Conservation (phyloP, 139 green algal genomes). For the Closterium sp. region DNA sequence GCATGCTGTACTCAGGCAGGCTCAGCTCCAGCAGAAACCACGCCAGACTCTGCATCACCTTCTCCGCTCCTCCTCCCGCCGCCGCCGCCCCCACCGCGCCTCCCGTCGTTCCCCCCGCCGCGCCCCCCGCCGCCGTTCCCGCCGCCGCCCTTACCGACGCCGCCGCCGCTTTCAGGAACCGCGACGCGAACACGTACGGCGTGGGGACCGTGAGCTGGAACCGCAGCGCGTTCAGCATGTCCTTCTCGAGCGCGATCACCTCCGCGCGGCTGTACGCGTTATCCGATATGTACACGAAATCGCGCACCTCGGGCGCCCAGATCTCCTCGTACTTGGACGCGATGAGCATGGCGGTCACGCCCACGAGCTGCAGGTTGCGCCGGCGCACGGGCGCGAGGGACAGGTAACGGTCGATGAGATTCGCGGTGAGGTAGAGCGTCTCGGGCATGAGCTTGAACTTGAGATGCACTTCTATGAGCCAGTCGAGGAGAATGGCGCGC, state of each 20-base stretch:
- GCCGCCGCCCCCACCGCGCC: background rate
- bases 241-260: constrained; percentile 94
- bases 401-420: constrained; percentile 96
- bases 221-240: constrained; percentile 90
- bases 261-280: constrained; percentile 89
- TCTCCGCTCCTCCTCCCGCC: background rate
- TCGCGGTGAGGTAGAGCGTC: constrained; percentile 92
- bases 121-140: background rate
- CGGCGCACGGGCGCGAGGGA: constrained; percentile 76
- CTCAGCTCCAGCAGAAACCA: constrained; percentile 85
- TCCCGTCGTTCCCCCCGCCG: background rate
- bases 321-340: constrained; percentile 99
- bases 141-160: background rate
- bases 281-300: constrained; percentile 99
- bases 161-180: constrained; percentile 83
- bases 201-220: constrained; percentile 92
- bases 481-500: constrained; percentile 92
- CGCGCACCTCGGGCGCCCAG: constrained; percentile 92
- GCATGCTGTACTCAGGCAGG: constrained; percentile 78
- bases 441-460: constrained; percentile 99
- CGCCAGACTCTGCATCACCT: constrained; percentile 54
- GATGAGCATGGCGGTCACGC: constrained; percentile 95
- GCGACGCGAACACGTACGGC: constrained; percentile 79
- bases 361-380: constrained; percentile 95
- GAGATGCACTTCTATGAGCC: constrained; percentile 94